Base-by-base conservation (phyloP, 129 eudicot genomes). In the Oenanthe sinensis region DNA sequence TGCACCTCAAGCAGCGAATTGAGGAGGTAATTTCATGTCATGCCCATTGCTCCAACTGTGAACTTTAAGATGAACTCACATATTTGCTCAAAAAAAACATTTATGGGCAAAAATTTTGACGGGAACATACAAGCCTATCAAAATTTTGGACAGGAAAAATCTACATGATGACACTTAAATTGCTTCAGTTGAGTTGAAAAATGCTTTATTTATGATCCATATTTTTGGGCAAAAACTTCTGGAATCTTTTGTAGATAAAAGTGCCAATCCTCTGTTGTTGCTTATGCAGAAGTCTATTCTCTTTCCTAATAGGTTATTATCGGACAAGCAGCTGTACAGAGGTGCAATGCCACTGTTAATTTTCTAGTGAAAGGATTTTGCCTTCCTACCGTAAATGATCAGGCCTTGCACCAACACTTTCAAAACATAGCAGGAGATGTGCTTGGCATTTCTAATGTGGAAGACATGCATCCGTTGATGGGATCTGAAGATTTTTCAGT, bases 401-500 rank as follows among this genome's bases (percentile, higher is more conserved):
- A 83, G 44, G 69, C 69, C 46, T 85, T 95, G 80, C 98, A 95
- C 79, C 39, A 79, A 30, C 80, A 81, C 78, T 95, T 95, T 81
- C 76, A 71, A 78, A 79, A 68, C 45, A 89, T 95, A n/a, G 96
- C 97, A 48, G 81, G 82, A 30, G 86, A 85, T 20, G 78, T 95
- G 88, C 88, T 95, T 19, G 96, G 92, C 71, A 69, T 71, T n/a
- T 65, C 78, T 69, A 82, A 88, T 67, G 92, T 95, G 26, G 83
- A 83, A 77, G 88, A 83, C 73, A 89, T 87, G 91, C 85, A 79
- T 43, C 97, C 92, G 20, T 68, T 90, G 43, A 90, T 89, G 97
- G 98, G 97, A 45, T 87, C 98, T 1, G 97, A 95, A 83, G 98
- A 91, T 82, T 95, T 95, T 78, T 79, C 97, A 37, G 86, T 90